Evolutionary conservation across 305 asterid genomes (phyloP).

Genomic region (Solanum hybrid): DNA sequence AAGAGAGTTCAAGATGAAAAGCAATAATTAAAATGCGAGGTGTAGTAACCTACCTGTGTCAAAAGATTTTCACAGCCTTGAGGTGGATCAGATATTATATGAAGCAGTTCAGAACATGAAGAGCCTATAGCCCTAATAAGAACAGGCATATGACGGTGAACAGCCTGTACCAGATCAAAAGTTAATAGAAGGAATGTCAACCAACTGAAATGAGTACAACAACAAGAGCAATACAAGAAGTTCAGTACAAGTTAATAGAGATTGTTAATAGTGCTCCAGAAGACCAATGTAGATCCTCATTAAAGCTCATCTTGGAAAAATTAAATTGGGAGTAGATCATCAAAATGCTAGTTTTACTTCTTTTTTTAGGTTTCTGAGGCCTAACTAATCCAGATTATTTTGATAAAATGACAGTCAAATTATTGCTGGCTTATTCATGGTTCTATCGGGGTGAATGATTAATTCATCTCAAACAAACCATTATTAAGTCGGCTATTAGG

Average conservation of each 20-base stretch:
- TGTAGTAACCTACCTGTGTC: constrained; percentile 47
- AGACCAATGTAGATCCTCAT: neutral
- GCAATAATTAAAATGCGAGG: neutral
- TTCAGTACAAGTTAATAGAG: neutral
- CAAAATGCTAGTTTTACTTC: neutral
- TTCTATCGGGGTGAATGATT: neutral
- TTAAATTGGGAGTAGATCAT: neutral
- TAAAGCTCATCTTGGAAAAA: neutral
- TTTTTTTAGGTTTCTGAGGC: neutral
- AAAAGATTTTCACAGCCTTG: constrained; percentile 83
- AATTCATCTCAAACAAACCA: neutral
- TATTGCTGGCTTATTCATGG: neutral
- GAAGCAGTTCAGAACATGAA: constrained; percentile 64
- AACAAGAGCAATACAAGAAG: neutral
- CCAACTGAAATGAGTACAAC: neutral
- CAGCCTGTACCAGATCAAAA: constrained; percentile 51
- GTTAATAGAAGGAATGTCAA: neutral
- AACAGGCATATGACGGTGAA: constrained; percentile 83
- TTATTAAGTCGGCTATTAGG: neutral
- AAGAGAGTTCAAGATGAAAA: constrained; percentile 13
- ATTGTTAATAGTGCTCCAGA: neutral
- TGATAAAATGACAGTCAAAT: neutral
- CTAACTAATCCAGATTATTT: neutral
- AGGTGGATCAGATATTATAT: constrained; percentile 82
- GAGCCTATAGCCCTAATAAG: constrained; percentile 70